These are phyloP conservation scores for Arthrobotrys sphaeroides DNA, from an alignment of 2,329 filamentous ascomycete species.

Conservation along the genomic window DNA sequence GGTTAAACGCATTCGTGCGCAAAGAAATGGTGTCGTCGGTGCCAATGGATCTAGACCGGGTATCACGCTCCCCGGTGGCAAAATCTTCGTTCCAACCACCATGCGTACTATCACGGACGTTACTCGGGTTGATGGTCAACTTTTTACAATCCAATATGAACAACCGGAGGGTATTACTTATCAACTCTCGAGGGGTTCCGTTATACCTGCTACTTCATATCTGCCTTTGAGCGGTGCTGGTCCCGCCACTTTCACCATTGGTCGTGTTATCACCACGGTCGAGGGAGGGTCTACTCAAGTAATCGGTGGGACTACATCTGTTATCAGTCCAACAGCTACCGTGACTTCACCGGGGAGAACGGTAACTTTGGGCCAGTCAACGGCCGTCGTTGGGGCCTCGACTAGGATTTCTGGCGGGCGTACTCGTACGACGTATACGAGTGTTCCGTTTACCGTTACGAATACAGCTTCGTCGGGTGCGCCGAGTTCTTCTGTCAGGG, in stretches of 20 bases:
- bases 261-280: slow-evolving; percentile 35
- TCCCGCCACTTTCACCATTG: slow-evolving; percentile 39
- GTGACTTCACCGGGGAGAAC: slow-evolving; percentile 22
- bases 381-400: slow-evolving; percentile 9
- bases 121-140: slow-evolving; percentile 8
- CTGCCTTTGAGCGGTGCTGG: slow-evolving; percentile 20
- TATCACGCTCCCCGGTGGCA: slow-evolving; percentile 31
- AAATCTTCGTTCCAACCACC: slow-evolving; percentile 37
- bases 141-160: slow-evolving; percentile 47
- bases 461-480: slow-evolving; percentile 12
- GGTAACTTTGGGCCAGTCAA: slow-evolving; percentile 24
- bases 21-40: slow-evolving; percentile 46
- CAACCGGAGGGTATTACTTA: slow-evolving; percentile 44
- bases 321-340: slow-evolving; percentile 41
- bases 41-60: slow-evolving; percentile 41
- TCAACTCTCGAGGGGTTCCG: slow-evolving; percentile 39
- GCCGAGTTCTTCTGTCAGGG: slow-evolving; percentile 25
- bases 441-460: slow-evolving; percentile 41
- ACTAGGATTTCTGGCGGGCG: slow-evolving; percentile 32
- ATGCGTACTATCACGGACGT: slow-evolving; percentile 34
- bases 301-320: slow-evolving; percentile 22
- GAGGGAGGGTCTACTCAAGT: slow-evolving; percentile 29
- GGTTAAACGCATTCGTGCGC: slow-evolving; percentile 40
- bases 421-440: slow-evolving; percentile 36
- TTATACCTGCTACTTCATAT: slow-evolving; percentile 43